Evolutionary conservation across 169 alveolate species (phyloP), one percentile per base, ranked within the genome.

Genomic region (Eimeria mitis): DNA sequence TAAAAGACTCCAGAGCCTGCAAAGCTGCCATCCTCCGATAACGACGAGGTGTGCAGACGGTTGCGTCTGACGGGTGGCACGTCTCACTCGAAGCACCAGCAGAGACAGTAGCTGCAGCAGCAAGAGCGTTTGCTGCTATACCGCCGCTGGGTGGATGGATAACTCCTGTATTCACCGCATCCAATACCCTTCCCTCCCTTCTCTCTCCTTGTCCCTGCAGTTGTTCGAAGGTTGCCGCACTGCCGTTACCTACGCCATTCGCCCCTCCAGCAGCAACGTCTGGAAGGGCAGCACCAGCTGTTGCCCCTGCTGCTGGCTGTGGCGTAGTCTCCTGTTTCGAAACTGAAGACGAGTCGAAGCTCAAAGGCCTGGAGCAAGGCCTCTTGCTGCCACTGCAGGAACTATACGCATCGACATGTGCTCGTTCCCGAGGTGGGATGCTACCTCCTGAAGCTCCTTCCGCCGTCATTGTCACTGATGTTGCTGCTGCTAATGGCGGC

Each of bases 1-100:
- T 87, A 42, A 87, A 87, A 40, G 92, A 87, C 71, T 87, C 92
- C n/a, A 87, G 65, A 23, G 92, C 92, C 71, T 87, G 92, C 81
- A 87, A 21, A 61, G 92, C 92, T 23, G 92, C 92, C 92, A 87
- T 40, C n/a, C 92, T 59, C 61, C 92, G 78, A 42, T 25, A 11
- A 11, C 92, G 92, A 3, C 92, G 92, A 25, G 92, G 92, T 6
- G 92, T 87, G 44, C 65, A 49, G 28, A 23, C 63, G 31, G 42
- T 21, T 16, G 61, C 61, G 11, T 65, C 83, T 40, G 47, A 28
- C 7, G 49, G 52, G n/a, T 87, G 92, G 63, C 31, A 71, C 47
- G 47, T 19, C n/a, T 40, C 83, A 25, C 47, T 87, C n/a, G 92
- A 49, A 87, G 49, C 92, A 87, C 34, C 92, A 37, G 81, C 79